Conservation (phyloP, 2,329 filamentous ascomycete genomes). For the Ascochyta rabiei region DNA sequence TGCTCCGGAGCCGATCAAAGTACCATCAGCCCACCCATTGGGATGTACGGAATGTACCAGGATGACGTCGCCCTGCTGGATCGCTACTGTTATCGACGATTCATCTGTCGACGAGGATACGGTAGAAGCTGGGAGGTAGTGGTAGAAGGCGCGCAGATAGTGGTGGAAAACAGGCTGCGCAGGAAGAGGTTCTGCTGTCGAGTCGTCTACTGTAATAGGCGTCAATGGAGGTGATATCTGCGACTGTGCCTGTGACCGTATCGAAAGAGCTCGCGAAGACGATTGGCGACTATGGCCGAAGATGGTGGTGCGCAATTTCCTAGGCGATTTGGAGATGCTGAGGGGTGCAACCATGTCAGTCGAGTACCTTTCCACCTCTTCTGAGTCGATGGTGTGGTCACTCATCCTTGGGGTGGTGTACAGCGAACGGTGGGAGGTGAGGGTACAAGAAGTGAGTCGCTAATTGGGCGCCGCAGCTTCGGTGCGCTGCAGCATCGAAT, state of each 20-base stretch:
- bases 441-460: slow-evolving; percentile 19
- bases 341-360: slow-evolving; percentile 46
- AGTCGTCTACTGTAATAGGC: slow-evolving; percentile 69
- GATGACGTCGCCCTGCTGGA: slow-evolving; percentile 90
- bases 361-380: slow-evolving; percentile 41
- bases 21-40: slow-evolving; percentile 98
- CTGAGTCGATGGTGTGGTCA: slow-evolving; percentile 33
- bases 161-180: slow-evolving; percentile 80
- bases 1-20: slow-evolving; percentile 80
- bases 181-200: slow-evolving; percentile 54
- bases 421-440: slow-evolving; percentile 6
- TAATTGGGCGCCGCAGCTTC: slow-evolving; percentile 36
- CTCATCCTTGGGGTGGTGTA: slow-evolving; percentile 31
- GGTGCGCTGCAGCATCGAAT: slow-evolving; percentile 38
- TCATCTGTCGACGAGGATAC: slow-evolving; percentile 76
- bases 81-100: slow-evolving; percentile 73
- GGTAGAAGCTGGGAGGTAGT: slow-evolving; percentile 80
- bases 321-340: slow-evolving; percentile 46
- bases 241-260: slow-evolving; percentile 40
- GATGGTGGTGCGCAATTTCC: slow-evolving; percentile 29
- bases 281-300: slow-evolving; percentile 40
- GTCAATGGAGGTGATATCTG: slow-evolving; percentile 81
- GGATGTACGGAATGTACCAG: slow-evolving; percentile 96
- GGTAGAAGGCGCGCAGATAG: slow-evolving; percentile 92
- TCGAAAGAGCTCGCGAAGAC: slow-evolving; percentile 40